These are phyloP conservation scores for Lodderomyces elongisporus DNA, from an alignment of 1,139 yeast species.

Conservation along the genomic window DNA sequence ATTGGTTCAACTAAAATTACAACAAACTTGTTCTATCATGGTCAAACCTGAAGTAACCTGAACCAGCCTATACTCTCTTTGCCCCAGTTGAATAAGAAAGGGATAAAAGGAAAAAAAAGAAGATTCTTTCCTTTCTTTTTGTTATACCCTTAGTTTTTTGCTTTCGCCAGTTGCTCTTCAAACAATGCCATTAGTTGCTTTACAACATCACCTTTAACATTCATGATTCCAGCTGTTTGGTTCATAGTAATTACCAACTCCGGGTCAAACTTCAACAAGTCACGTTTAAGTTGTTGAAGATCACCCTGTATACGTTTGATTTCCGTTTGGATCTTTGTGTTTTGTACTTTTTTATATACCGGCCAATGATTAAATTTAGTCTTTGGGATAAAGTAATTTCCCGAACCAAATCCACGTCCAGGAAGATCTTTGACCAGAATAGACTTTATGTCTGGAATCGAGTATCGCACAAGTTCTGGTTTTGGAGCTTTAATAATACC, in stretches of 20 bases:
- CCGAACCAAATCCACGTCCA: slow-evolving; percentile 39
- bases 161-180: too few species aligned
- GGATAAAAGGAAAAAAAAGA: too few species aligned
- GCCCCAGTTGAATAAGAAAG: too few species aligned
- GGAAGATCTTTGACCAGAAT: slow-evolving; percentile 8
- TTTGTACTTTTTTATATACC: slow-evolving; percentile 55
- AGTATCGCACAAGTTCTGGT: slow-evolving; percentile 5
- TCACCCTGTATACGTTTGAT: slow-evolving; percentile 63
- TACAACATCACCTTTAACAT: slow-evolving; percentile 60
- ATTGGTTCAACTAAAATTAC: too few species aligned
- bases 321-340: slow-evolving; percentile 55
- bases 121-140: too few species aligned
- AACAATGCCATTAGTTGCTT: too few species aligned
- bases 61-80: too few species aligned
- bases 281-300: slow-evolving; percentile 51
- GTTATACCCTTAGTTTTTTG: too few species aligned
- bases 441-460: slow-evolving; percentile 4
- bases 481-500: slow-evolving; percentile 4
- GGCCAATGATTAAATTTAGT: slow-evolving; percentile 64
- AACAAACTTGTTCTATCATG: too few species aligned
- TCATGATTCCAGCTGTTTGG: slow-evolving; percentile 34
- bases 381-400: slow-evolving; percentile 48
- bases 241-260: slow-evolving; percentile 39
- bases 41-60: too few species aligned
- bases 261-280: slow-evolving; percentile 46